Conservation (phyloP, 2,329 filamentous ascomycete genomes). For the Diaporthe australafricana region DNA sequence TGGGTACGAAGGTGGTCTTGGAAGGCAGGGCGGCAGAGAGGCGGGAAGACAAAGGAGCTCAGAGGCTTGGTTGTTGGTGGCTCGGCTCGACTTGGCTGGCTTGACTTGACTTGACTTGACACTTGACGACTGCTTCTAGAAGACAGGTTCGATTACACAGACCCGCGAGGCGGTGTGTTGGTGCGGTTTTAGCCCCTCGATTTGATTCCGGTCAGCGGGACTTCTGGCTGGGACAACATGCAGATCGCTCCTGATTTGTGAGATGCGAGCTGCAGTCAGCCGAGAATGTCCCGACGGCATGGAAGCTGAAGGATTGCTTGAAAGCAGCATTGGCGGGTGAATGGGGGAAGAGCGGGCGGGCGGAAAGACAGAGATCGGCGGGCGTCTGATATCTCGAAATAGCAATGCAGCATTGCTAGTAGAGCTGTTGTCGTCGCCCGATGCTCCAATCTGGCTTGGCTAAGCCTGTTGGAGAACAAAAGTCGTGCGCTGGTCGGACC, state of each 20-base stretch:
- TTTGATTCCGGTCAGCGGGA: slow-evolving; percentile 12
- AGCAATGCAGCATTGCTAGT: background rate
- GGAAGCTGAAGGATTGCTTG: background rate
- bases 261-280: slow-evolving; percentile 20
- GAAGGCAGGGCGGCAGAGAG: background rate
- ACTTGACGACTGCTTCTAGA: slow-evolving; percentile 13
- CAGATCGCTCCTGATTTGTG: slow-evolving; percentile 26
- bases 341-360: background rate
- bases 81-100: no score
- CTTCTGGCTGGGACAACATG: background rate
- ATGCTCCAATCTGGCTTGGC: slow-evolving; percentile 6
- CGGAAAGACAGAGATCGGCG: background rate
- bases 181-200: background rate
- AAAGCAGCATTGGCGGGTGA: background rate
- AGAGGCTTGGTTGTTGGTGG: background rate
- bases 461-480: background rate
- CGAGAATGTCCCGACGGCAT: background rate
- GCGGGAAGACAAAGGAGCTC: background rate
- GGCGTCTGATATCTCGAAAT: background rate
- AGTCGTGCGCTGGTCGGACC: background rate
- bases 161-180: slow-evolving; percentile 8
- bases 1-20: slow-evolving; percentile 1
- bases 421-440: background rate
- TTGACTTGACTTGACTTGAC: no score
- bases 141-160: slow-evolving; percentile 12